Conservation (phyloP, 352 stramenopile genomes). For the Phytophthora ohioensis region DNA sequence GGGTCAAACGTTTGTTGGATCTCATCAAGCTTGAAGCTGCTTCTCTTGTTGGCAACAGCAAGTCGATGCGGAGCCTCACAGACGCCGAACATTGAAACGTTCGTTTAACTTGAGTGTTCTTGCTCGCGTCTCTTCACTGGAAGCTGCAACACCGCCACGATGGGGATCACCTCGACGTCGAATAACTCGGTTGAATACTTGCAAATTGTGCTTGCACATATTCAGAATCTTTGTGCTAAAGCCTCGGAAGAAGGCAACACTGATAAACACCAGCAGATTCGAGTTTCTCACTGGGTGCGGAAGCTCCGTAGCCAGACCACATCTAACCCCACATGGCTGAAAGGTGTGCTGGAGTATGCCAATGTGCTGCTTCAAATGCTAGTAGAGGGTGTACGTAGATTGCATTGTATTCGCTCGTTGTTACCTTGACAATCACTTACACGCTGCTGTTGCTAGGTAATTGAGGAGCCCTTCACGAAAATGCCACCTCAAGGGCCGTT, state of each 20-base stretch:
- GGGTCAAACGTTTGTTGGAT: conserved; percentile 18
- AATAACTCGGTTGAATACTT: conserved; percentile 42
- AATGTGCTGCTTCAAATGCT: conserved; percentile 64
- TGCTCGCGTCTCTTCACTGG: conserved; percentile 6
- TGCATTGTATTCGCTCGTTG: not conserved
- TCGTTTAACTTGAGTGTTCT: conserved; percentile 10
- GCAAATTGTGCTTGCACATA: conserved; percentile 43
- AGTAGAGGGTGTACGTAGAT: conserved; percentile 48
- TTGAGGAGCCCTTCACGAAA: conserved; percentile 69
- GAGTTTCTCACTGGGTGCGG: conserved; percentile 62
- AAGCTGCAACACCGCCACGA: conserved; percentile 7
- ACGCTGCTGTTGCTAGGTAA: conserved; percentile 26
- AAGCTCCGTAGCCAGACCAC: conserved; percentile 67
- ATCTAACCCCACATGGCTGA: conserved; percentile 63
- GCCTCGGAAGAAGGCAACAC: conserved; percentile 7
- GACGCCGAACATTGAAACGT: not conserved
- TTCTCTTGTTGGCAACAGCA: no score
- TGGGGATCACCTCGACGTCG: conserved; percentile 8
- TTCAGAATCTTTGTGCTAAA: conserved; percentile 50
- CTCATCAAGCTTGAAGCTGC: no score
- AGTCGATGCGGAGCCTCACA: no score
- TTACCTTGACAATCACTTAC: not conserved
- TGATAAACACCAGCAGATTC: conserved; percentile 71
- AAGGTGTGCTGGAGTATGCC: conserved; percentile 62
- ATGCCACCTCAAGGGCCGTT: conserved; percentile 72